A percentile compares a stretch with the other conserved stretches of the same genome.
Conservation (phyloP, 768 basidiomycete genomes). For the Galerina marginata region DNA sequence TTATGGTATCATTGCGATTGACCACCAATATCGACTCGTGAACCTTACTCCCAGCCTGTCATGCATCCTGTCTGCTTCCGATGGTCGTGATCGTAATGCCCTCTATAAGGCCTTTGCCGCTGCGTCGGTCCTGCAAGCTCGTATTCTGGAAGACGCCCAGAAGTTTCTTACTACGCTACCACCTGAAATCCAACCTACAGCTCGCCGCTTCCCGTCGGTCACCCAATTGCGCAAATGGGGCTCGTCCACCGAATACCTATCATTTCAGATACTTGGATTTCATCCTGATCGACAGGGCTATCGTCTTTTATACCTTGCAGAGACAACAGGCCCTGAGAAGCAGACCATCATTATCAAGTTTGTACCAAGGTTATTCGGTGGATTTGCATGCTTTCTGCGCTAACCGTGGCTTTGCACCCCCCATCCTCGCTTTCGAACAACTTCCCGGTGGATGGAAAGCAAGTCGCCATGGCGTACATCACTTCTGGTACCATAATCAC, state of each 20-base stretch:
- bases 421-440: constrained; percentile 25
- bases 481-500: not conserved
- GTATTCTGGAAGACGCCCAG: no score
- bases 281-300: constrained; percentile 5
- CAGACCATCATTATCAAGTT: constrained; percentile 28
- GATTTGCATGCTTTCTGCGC: constrained; percentile 29
- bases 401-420: constrained; percentile 26
- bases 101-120: no score
- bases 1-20: constrained; percentile 13
- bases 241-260: constrained; percentile 6
- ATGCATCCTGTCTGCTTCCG: constrained; percentile 4
- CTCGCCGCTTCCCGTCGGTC: not conserved
- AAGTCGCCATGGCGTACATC: constrained; percentile 29
- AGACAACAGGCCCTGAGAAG: not conserved
- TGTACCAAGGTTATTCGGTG: constrained; percentile 22
- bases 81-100: no score
- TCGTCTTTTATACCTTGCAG: constrained; percentile 14
- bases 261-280: constrained; percentile 14
- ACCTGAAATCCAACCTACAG: no score
- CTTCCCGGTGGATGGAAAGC: constrained; percentile 34
- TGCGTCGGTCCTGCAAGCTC: no score
- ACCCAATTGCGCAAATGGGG: constrained; percentile 10
- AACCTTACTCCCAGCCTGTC: constrained; percentile 19
- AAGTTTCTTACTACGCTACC: no score
- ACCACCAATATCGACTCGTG: constrained; percentile 13